Evolutionary conservation across 805 yeast genomes (phyloP).

Genomic region (Candida sakaeoensis): DNA sequence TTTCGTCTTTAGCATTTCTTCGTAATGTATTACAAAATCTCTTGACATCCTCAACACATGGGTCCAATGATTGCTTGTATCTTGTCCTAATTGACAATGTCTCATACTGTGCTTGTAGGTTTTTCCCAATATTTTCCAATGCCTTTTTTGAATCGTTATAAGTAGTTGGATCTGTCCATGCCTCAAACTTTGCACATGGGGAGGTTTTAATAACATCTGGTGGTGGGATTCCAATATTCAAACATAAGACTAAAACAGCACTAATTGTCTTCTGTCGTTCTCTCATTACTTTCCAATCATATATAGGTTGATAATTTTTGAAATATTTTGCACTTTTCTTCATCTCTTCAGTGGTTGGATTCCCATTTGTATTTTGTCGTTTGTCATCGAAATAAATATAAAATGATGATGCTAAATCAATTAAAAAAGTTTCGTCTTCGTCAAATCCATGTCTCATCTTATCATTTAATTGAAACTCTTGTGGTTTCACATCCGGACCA

Average conservation of each 20-base stretch:
- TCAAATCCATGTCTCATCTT: slow-evolving; percentile 65
- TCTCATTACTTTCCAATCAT: slow-evolving; percentile 88
- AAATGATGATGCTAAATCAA: slow-evolving; percentile 60
- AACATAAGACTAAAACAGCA: slow-evolving; percentile 87
- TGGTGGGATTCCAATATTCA: slow-evolving; percentile 94
- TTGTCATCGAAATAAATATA: slow-evolving; percentile 87
- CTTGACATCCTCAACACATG: slow-evolving; percentile 92
- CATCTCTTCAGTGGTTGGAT: slow-evolving; percentile 61
- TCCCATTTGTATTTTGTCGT: slow-evolving; percentile 86
- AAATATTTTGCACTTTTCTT: slow-evolving; percentile 34
- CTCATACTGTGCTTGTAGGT: slow-evolving; percentile 84
- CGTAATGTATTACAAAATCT: slow-evolving; percentile 85
- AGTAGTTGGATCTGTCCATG: slow-evolving; percentile 87
- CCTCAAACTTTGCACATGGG: slow-evolving; percentile 87
- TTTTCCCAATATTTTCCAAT: slow-evolving; percentile 85
- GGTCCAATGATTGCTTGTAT: slow-evolving; percentile 88
- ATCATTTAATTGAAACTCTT: slow-evolving; percentile 40
- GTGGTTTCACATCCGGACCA: slow-evolving; percentile 5
- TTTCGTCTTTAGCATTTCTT: slow-evolving; percentile 87
- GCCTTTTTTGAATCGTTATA: slow-evolving; percentile 87
- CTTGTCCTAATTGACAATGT: slow-evolving; percentile 81
- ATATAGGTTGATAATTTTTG: slow-evolving; percentile 62
- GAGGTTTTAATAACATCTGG: slow-evolving; percentile 92
- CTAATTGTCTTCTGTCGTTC: slow-evolving; percentile 90
- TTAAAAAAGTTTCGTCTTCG: slow-evolving; percentile 56